These are phyloP conservation scores for Thraustochytrium sp. DNA, from an alignment of 352 stramenopile genomes.

Conservation along the genomic window DNA sequence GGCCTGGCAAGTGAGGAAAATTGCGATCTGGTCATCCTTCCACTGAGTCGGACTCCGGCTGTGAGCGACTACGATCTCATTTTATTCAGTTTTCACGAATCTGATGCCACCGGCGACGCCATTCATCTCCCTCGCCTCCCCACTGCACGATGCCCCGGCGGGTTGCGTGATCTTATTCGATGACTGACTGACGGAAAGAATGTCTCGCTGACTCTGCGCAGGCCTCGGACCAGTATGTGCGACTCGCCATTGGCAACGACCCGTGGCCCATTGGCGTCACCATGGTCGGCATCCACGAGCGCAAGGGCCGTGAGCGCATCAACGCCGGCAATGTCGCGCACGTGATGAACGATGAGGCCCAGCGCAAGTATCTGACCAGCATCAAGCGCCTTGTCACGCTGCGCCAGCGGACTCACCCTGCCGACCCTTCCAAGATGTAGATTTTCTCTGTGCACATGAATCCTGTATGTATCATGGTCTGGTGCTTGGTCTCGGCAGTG, in stretches of 20 bases:
- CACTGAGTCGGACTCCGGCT: not conserved
- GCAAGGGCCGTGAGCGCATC: constrained; percentile 78
- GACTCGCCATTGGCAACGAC: constrained; percentile 92
- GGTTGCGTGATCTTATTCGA: not conserved
- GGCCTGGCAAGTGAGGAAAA: not conserved
- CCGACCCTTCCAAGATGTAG: constrained; percentile 52
- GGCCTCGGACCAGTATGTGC: constrained; percentile 95
- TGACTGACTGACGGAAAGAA: not conserved
- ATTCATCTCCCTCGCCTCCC: not conserved
- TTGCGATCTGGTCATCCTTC: too few relatives aligned
- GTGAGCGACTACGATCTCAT: not conserved
- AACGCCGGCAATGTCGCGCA: constrained; percentile 95
- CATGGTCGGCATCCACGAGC: constrained; percentile 97
- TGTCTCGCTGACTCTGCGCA: constrained; percentile 45
- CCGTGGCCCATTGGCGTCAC: constrained; percentile 98
- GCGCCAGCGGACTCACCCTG: constrained; percentile 71
- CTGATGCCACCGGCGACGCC: not conserved
- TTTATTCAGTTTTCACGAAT: constrained; percentile 13
- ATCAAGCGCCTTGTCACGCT: constrained; percentile 97
- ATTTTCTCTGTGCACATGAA: too few relatives aligned
- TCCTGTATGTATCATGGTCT: too few relatives aligned
- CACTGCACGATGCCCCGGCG: not conserved
- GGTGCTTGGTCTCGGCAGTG: too few relatives aligned
- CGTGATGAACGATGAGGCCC: constrained; percentile 98
- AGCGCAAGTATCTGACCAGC: constrained; percentile 96